Conservation (phyloP, 1,284 basidiomycete genomes). For the Leccinum pseudoinsigne region DNA sequence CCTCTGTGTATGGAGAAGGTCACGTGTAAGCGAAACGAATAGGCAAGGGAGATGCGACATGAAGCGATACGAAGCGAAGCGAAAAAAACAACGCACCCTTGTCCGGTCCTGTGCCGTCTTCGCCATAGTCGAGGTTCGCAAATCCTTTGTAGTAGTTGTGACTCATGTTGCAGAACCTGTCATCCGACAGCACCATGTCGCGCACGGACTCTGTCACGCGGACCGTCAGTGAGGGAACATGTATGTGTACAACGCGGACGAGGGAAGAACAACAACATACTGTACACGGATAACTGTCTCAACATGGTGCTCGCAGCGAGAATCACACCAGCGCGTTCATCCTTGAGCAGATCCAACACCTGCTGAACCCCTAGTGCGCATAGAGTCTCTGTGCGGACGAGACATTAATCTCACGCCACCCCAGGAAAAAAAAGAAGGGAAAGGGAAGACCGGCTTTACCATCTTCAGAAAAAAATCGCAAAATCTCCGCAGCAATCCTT, state of each 20-base stretch:
- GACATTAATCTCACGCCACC: not conserved
- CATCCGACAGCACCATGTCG: constrained; percentile 14
- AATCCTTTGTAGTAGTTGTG: constrained; percentile 23
- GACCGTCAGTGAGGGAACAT: not conserved
- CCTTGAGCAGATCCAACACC: constrained; percentile 21
- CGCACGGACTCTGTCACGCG: constrained; percentile 18
- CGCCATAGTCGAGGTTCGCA: constrained; percentile 17
- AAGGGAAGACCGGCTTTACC: constrained; percentile 8
- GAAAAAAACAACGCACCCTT: not conserved
- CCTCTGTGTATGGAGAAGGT: constrained; percentile 14
- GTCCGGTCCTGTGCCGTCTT: not conserved
- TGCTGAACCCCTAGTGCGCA: constrained; percentile 11
- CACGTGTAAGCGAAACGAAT: not conserved
- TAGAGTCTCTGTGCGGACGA: constrained; percentile 9
- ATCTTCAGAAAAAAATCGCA: constrained; percentile 17
- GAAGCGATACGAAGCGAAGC: not conserved
- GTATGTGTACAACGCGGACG: not conserved
- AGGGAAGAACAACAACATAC: constrained; percentile 14
- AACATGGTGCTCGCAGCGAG: constrained; percentile 17
- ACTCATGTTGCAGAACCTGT: constrained; percentile 19
- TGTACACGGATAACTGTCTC: constrained; percentile 11
- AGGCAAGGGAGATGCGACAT: not conserved
- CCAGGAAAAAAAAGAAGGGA: not conserved
- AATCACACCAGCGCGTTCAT: constrained; percentile 20
- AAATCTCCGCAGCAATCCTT: constrained; percentile 11